Evolutionary conservation across 495 filamentous ascomycete species (phyloP), one percentile per base, ranked within the genome.

Genomic region (Trichoderma asperelloides): DNA sequence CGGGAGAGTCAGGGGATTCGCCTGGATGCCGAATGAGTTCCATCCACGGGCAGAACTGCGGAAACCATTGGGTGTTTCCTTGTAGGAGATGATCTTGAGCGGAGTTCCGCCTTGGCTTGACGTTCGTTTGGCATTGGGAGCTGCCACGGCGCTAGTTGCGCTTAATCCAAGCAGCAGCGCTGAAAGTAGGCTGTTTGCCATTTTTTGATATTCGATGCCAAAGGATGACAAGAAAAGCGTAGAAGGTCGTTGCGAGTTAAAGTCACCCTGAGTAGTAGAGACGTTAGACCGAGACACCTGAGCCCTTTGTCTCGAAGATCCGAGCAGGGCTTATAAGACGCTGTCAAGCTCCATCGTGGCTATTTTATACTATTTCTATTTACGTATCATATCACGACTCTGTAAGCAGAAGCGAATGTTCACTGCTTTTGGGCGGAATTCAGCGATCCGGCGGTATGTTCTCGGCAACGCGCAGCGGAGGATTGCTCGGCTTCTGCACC

Each of bases 21-120:
- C 55, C 25, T 60, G 55, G 27, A 60, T 60, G 27, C 23, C 23
- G 55, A 28, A 60, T 18, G 55, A 60, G 55, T 60, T 60, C 55
- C 55, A 60, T 15, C 55, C 55, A 30, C 55, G 55, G 16, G 55
- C 55, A 16, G 55, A 27, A 13, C 55, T 60, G 55, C 55, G 55
- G 27, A 60, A 60, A 11, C 55, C 55, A 60, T 60, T 60, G 27
- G 55, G 55, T 6, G 55, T 60, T 21, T 60, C 55, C 55, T 27
- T 30, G 55, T 60, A 60, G 27, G 55, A 60, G 27, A 60, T 60
- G 27, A 60, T 30, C 27, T 60, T 60, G 5, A 60, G 23, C 25
- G 15, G 25, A 33, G 55, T 9, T 13, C 3, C 43, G n/a, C 15
- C 9, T 12, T 60, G 55, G 11, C 12, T 30, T 13, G 25, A 2